These are phyloP conservation scores for Scedosporium dehoogii DNA, from an alignment of 2,329 filamentous ascomycete genomes.

Conservation along the genomic window DNA sequence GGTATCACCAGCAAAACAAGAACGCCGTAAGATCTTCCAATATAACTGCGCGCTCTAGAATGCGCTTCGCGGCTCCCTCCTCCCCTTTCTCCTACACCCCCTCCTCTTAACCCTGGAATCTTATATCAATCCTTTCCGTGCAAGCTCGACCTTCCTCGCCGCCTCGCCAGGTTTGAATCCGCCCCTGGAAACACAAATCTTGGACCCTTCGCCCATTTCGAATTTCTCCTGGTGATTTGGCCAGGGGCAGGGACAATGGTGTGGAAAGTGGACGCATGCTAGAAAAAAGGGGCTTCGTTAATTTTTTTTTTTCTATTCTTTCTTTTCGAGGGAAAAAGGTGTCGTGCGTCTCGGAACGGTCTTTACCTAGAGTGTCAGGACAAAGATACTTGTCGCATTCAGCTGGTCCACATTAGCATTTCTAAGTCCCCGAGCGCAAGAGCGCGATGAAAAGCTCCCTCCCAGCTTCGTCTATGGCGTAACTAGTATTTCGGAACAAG, in stretches of 20 bases:
- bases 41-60: neutral
- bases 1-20: neutral
- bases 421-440: neutral
- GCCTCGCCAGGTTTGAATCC: conserved; percentile 65
- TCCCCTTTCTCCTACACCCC: neutral
- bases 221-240: conserved; percentile 68
- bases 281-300: conserved; percentile 9
- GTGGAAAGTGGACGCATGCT: conserved; percentile 89
- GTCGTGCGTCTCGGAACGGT: conserved; percentile 1
- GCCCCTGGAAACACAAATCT: conserved; percentile 65
- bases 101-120: too few relatives aligned
- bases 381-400: conserved; percentile 90
- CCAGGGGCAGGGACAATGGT: conserved; percentile 92
- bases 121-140: conserved; percentile 66
- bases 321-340: neutral
- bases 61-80: neutral
- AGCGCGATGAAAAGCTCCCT: neutral
- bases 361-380: conserved; percentile 64
- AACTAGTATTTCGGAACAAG: neutral
- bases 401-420: conserved; percentile 35
- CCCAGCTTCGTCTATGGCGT: neutral
- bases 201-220: conserved; percentile 60
- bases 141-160: conserved; percentile 66
- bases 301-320: neutral
- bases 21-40: neutral